Base-by-base conservation (phyloP, 306 rosid species). In the Cicer yamashitae region DNA sequence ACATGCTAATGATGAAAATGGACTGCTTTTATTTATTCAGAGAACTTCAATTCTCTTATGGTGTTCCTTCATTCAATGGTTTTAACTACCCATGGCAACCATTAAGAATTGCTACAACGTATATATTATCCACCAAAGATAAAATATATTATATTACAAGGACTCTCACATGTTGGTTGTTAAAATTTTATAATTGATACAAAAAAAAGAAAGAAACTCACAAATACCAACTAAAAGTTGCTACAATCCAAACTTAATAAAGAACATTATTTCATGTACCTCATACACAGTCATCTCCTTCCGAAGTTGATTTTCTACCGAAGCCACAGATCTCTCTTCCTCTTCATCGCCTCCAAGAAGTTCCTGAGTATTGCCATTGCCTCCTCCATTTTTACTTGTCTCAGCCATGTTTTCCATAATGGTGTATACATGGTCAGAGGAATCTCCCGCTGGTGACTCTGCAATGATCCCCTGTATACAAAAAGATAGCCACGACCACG, bases 261-360 rank as follows among this genome's bases (percentile, higher is more conserved):
- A 51, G 48, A 68, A 57, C 44, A 25, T 45, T 58, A 67, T 69
- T 76, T 67, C 66, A 76, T 78, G 64, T 79, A 91, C 98, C 96
- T 90, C 97, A 57, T 90, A 91, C n/a, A 94, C 91, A 39, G 93
- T 89, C 93, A 89, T 91, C 85, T 91, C 98, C 88, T 89, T 91
- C 40, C 82, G 88, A 38, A 90, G 84, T 81, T 94, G 97, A 83
- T 86, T 86, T 90, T 94, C 97, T 69, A 87, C 91, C 9, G 96
- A 90, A 61, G 96, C 89, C 69, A 91, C 86, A 7, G 96, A 87
- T 67, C 83, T 84, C 67, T 89, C 98, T 78, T 90, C 97, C 78
- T 94, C 97, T 52, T 94, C 99, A 37, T 92, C 99, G 9, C 88
- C 98, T 56, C 84, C 90, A 75, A 84, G 73, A 75, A 90, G 91